Evolutionary conservation across 192 early-diverging fungal species (phyloP), one percentile per base, ranked within the genome.

Genomic region (Chytriomyces sp.): DNA sequence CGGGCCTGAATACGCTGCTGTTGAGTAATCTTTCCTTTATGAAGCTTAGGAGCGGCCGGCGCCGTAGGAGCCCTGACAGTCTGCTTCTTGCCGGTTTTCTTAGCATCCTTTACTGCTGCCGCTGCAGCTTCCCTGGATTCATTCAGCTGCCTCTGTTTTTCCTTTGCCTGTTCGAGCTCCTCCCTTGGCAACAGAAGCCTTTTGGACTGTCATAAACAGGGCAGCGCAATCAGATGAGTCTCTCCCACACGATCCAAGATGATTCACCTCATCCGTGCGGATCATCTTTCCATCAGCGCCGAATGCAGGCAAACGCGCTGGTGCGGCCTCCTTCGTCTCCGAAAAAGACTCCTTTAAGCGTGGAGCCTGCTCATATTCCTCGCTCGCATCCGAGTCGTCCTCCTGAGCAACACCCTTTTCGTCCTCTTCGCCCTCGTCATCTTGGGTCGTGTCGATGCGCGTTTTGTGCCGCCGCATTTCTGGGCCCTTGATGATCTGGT

Each of bases 41-140:
- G 26, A 26, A 52, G 39, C 59, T 76, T 74, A n/a, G 44, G 44
- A 49, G 22, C 22, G 14, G 14, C 19, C 56, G 56, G 19, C n/a
- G n/a, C n/a, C n/a, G 17, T n/a, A 7, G 7, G 8, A 6, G 12
- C 57, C 22, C 25, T 30, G 33, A 14, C 14, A 14, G 44, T 19
- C 12, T 12, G 12, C 44, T 19, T 26, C 82, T 55, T 57, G 76
- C 59, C 56, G 36, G 53, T 39, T 28, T 44, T 39, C 72, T 77
- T 63, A 31, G 91, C 91, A 75, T 87, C 91, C 39, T 80, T 73
- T 12, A 87, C 64, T 22, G 85, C 80, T 66, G 85, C 64, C 73
- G 91, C 88, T 64, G 85, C 86, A 37, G 82, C 73, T 70, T 88
- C 49, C 32, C 38, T 31, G 25, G 37, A 40, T 56, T n/a, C 52